Base-by-base conservation (phyloP, 257 asterid genomes). In the Marsdenia floribunda region DNA sequence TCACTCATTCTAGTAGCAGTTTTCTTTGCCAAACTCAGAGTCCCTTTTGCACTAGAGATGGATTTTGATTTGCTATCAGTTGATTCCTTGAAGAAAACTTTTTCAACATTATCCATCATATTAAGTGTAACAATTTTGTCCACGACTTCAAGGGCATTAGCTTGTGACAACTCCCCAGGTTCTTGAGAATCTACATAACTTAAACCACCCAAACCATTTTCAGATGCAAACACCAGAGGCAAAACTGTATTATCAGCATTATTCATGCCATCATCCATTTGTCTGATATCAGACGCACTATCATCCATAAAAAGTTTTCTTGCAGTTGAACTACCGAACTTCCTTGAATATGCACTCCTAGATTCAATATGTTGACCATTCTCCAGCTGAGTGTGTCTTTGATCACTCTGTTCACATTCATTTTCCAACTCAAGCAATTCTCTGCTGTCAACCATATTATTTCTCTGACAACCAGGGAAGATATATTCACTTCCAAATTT, bases 151-250 rank as follows among this genome's bases (percentile, higher is more conserved):
- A 95, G 90, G 60, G 99, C 99, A 83, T 86, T 77, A 50, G 92
- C 93, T 84, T 92, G 98, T 66, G 99, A 87, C 37, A 83, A 86
- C 71, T 92, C 98, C 78, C 97, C 96, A 61, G 98, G 99, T 82
- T 89, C 98, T 86, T 94, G 96, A 80, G 98, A 92, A 83, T 80
- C 71, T 55, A 77, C 81, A 79, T 94, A 92, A 84, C 99, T 94
- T 85, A 94, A 84, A 63, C 96, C 96, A 0, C 85, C 92, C 85
- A 84, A 70, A 75, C 77, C 79, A 76, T 85, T 67, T 69, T 84
- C 88, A 61, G 85, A 74, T 66, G 71, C 79, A 76, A 72, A 79
- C 55, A 77, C 85, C 67, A 82, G 79, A 77, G 73, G 71, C 58
- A 79, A 72, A 55, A 14, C 81, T 42, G 61, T 37, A 52, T 68